Conservation (phyloP, 2,329 filamentous ascomycete species). For the Sclerotiophoma versabilis region DNA sequence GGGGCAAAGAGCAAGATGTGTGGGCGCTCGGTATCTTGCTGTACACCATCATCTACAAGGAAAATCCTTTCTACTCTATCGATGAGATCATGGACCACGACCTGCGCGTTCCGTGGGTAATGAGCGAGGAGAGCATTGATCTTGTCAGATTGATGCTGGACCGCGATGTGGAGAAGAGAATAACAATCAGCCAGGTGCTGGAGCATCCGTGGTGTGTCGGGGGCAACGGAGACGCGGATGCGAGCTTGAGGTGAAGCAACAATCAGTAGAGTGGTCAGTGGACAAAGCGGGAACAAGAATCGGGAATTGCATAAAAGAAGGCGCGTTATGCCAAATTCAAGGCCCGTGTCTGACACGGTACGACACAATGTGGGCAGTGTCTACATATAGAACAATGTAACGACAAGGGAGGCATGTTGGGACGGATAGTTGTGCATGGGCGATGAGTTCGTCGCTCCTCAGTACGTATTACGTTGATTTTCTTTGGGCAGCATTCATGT, state of each 20-base stretch:
- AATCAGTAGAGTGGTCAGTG: neutral
- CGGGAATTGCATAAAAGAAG: neutral
- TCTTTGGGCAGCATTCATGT: neutral
- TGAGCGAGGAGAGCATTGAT: slow-evolving; percentile 92
- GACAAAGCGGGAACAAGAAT: neutral
- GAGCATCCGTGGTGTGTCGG: slow-evolving; percentile 80
- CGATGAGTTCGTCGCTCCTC: neutral
- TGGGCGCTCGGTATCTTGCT: slow-evolving; percentile 97
- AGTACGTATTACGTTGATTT: neutral
- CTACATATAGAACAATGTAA: slow-evolving; percentile 9
- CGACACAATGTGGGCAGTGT: neutral
- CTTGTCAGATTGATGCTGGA: slow-evolving; percentile 92
- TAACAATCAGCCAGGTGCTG: slow-evolving; percentile 86
- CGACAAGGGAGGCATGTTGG: neutral
- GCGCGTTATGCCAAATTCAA: neutral
- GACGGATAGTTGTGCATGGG: neutral
- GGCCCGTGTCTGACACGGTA: neutral
- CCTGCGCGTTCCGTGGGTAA: slow-evolving; percentile 83
- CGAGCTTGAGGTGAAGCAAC: neutral
- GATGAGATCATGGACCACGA: slow-evolving; percentile 99
- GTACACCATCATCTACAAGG: slow-evolving; percentile 99
- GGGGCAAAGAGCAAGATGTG: slow-evolving; percentile 96
- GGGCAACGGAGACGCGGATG: slow-evolving; percentile 14
- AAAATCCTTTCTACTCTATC: slow-evolving; percentile 98
- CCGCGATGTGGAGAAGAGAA: slow-evolving; percentile 80